Evolutionary conservation across 805 yeast species (phyloP), one percentile per base, ranked within the genome.

Genomic region (Citeromyces matritensis): DNA sequence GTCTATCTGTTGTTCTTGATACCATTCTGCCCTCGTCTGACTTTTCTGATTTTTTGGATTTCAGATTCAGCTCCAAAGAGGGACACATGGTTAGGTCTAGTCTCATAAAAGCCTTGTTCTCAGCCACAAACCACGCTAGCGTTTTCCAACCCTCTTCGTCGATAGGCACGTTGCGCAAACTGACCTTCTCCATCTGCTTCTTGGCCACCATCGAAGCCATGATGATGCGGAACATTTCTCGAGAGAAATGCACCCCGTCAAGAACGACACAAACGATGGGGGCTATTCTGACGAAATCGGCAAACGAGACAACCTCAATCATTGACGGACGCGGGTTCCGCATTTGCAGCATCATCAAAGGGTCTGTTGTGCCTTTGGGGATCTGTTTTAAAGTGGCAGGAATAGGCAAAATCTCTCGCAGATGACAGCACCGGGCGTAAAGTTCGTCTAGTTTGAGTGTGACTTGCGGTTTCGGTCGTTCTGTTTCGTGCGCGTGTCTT

Each of bases 371-470:
- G 14, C 80, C 83, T 44, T 73, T 74, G 1, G 82, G 81, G 38
- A 86, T 64, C 47, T 83, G 94, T 44, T 79, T 78, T 42, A 82
- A 47, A 5, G 88, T 84, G 3, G 94, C 88, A 3, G 94, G 88
- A 31, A 86, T 86, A 2, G 97, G 96, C 37, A 86, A 51, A 35
- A 86, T 86, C 45, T 86, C 96, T 34, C 96, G 62, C 36, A 86
- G 58, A 51, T 86, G 96, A 49, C 96, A 86, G 51, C 96, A 88
- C 40, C 96, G 61, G 1, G 95, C 83, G 53, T 86, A 86, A 45
- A 88, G 62, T 29, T 73, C 65, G 42, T 83, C 95, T 33, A 79
- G 65, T 23, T 55, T 55, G 31, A 55, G 39, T 8, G 59, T 55
- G 7, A 55, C 60, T 8, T 50, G 45, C 1, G 60, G 60, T 13